phyloP scores from a whole-genome alignment of 495 filamentous ascomycete genomes.

The Aspergillus avenaceus region DNA sequence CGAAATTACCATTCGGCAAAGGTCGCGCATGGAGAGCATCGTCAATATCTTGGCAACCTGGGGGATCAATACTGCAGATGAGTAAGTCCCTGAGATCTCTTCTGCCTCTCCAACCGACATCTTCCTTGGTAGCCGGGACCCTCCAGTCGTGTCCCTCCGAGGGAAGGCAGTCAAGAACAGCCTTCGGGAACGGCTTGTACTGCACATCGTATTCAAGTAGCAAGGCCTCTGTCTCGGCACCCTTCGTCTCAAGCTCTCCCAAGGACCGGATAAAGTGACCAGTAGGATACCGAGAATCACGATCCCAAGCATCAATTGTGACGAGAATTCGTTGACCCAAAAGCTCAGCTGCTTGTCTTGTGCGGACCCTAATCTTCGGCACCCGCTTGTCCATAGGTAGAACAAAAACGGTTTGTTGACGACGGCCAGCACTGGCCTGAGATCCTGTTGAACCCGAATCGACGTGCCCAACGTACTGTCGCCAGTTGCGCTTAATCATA shows the following conservation, averaged over 20 bases:
- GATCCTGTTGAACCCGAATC: conserved; percentile 79
- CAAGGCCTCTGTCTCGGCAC: conserved; percentile 91
- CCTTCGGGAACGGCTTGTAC: conserved; percentile 94
- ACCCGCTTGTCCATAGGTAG: conserved; percentile 97
- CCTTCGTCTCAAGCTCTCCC: conserved; percentile 91
- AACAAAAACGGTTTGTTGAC: conserved; percentile 88
- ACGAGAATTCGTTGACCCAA: conserved; percentile 91
- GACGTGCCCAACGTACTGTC: conserved; percentile 94
- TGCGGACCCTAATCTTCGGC: conserved; percentile 90
- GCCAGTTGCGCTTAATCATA: conserved; percentile 90
- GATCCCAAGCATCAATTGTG: conserved; percentile 92
- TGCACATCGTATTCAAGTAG: conserved; percentile 95
- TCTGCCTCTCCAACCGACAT: conserved; percentile 81
- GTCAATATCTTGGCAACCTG: conserved; percentile 96
- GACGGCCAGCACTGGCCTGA: conserved; percentile 63
- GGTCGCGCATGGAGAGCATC: conserved; percentile 86
- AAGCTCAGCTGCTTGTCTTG: conserved; percentile 81
- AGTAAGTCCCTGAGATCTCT: conserved; percentile 79
- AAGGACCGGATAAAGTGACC: conserved; percentile 93
- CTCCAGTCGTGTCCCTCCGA: conserved; percentile 90
- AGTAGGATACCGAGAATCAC: conserved; percentile 83
- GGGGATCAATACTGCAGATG: conserved; percentile 95
- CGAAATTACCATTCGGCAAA: conserved; percentile 88
- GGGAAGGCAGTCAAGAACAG: conserved; percentile 89
- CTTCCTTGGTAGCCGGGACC: conserved; percentile 69